These are phyloP conservation scores for Nemania serpens DNA, from an alignment of 2,329 filamentous ascomycete species.

Conservation along the genomic window DNA sequence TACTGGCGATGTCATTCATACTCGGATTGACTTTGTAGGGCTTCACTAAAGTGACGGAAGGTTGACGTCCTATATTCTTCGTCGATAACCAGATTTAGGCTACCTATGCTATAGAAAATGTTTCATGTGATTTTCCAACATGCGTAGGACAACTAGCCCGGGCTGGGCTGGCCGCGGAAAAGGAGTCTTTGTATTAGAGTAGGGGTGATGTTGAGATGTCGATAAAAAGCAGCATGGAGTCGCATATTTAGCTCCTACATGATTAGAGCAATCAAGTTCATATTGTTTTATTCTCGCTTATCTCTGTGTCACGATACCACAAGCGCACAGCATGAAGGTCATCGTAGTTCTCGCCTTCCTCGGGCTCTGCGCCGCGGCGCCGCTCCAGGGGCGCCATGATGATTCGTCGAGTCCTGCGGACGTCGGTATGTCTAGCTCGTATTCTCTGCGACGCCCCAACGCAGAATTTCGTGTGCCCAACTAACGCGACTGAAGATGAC, in stretches of 20 bases:
- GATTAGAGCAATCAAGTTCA: background rate
- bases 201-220: background rate
- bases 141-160: background rate
- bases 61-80: too few species aligned
- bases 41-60: too few species aligned
- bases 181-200: background rate
- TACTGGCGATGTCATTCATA: background rate
- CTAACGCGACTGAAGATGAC: too few species aligned
- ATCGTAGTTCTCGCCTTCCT: constrained; percentile 8
- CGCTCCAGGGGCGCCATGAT: constrained; percentile 3
- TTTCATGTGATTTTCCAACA: too few species aligned
- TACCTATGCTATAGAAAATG: too few species aligned
- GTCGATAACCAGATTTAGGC: too few species aligned
- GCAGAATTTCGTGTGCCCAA: too few species aligned
- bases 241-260: background rate
- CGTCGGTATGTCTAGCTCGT: too few species aligned
- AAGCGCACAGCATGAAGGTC: constrained; percentile 13
- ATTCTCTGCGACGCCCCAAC: too few species aligned
- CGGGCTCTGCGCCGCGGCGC: constrained; percentile 14
- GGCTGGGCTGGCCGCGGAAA: background rate
- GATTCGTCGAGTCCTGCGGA: too few species aligned
- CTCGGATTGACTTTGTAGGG: background rate
- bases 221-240: constrained; percentile 1
- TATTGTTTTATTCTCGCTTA: background rate
- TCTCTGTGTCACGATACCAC: background rate